These are phyloP conservation scores for Starmerella khaoyaiensis DNA, from an alignment of 805 yeast genomes.

Conservation along the genomic window DNA sequence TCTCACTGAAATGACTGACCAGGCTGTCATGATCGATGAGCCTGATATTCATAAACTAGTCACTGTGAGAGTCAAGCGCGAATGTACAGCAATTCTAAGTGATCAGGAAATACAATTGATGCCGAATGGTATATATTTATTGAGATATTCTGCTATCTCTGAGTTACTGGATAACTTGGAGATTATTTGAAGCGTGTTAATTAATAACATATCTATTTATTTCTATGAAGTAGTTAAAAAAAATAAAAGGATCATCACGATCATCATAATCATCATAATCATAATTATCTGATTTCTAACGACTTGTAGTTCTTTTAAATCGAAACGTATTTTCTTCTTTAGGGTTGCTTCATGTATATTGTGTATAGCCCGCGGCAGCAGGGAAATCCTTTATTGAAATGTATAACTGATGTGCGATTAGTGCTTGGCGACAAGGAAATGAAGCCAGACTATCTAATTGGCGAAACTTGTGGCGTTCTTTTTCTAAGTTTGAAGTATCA, in stretches of 20 bases:
- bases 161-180: slow-evolving; percentile 16
- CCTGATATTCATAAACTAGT: slow-evolving; percentile 74
- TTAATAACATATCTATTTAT: too few relatives aligned
- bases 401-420: slow-evolving; percentile 19
- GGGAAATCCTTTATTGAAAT: slow-evolving; percentile 25
- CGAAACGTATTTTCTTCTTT: too few relatives aligned
- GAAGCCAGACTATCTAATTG: slow-evolving; percentile 30
- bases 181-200: too few relatives aligned
- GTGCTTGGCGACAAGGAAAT: slow-evolving; percentile 24
- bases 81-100: slow-evolving; percentile 32
- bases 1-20: slow-evolving; percentile 59
- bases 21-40: slow-evolving; percentile 50
- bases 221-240: too few relatives aligned
- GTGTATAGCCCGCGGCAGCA: slow-evolving; percentile 22
- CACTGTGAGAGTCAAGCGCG: slow-evolving; percentile 44
- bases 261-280: too few relatives aligned
- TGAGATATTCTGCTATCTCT: slow-evolving; percentile 46
- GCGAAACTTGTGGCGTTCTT: slow-evolving; percentile 27
- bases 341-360: slow-evolving; percentile 11
- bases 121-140: slow-evolving; percentile 58
- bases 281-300: too few relatives aligned
- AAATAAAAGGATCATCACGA: too few relatives aligned
- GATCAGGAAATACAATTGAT: slow-evolving; percentile 40
- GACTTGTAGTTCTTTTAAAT: too few relatives aligned
- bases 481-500: slow-evolving; percentile 29